Base-by-base conservation (phyloP, 2,329 filamentous ascomycete genomes). In the Nigrograna mackinnonii region DNA sequence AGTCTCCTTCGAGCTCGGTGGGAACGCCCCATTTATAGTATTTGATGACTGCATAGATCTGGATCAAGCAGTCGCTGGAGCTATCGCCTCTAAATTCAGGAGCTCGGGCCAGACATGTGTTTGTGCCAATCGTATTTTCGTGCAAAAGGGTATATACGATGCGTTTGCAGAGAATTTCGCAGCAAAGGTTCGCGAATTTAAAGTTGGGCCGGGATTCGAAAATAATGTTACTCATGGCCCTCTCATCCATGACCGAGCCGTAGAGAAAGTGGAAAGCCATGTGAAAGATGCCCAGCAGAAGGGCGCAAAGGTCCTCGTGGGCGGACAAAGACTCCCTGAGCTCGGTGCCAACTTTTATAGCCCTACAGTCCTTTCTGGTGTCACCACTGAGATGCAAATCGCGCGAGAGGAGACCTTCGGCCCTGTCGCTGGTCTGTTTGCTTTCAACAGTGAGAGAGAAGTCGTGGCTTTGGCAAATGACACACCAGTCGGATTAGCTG, bases 101-200 rank as follows among this genome's bases (percentile, higher is more conserved):
- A 90, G 86, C 26, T 95, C 89, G 0, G 94, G 94, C 22, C 94
- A 99, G 77, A 97, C 94, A 0, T 99, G 94, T 68, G 91, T 97
- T 4, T 33, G 76, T 50, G 76, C 77, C 19, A 95, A 95, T 74
- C 79, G 89, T 21, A 82, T 95, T 52, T 92, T 87, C 67, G 80
- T 95, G 6, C 89, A 95, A 67, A 75, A 78, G 24, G 85, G 83
- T 44, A 81, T 95, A 66, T 91, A 94, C 71, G 86, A 92, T 57
- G 74, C 79, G 28, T 95, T 95, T 55, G 79, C 82, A 4, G 58
- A 75, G 34, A 83, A 80, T 37, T 83, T 94, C 52, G 81, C 84
- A 18, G 84, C 83, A 47, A 86, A 87, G 64, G 88, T 92, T 39
- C 79, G 82, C 59, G 72, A 67, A 12, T 17, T 95, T 76, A 85